Base-by-base conservation (phyloP, 495 filamentous ascomycete genomes). In the Trichocladium antarcticum region DNA sequence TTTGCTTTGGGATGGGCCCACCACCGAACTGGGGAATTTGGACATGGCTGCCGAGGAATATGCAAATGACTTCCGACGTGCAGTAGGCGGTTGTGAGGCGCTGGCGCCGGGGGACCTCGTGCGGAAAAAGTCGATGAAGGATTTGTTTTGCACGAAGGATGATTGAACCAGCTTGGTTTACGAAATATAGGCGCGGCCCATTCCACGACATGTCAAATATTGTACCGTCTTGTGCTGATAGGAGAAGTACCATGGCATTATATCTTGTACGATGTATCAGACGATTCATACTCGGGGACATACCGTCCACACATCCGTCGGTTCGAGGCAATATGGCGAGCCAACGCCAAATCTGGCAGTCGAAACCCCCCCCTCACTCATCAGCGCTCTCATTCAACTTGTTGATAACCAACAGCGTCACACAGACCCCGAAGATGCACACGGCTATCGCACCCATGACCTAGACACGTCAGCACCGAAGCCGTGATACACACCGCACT, bases 361-460 rank as follows among this genome's bases (percentile, higher is more conserved):
- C n/a, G n/a, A n/a, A n/a, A n/a, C n/a, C n/a, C n/a, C n/a, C n/a
- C n/a, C n/a, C 19, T 55, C 45, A 55, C 15, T 51, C 48, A 34
- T 57, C 53, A 19, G 47, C 47, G 0, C 42, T 14, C 37, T 67
- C 59, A 44, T 50, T 57, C n/a, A 63, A 38, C 48, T 60, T 70
- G 29, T 65, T 63, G 19, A 73, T 56, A 7, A 72, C 60, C 19
- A 78, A 47, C 15, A 78, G 59, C n/a, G 74, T 60, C 1, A 78
- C 55, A 44, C 87, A 95, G 37, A 86, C 81, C 14, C 79, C 87
- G 27, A 95, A 69, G 53, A 97, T 97, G 7, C 76, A 80, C 17
- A 75, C 66, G n/a, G 87, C 81, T 15, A 95, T 79, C 10, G 85
- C 68, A 0, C 77, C 80, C 65, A 95, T 82, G 19, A 89, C 41